Evolutionary conservation across 805 yeast genomes (phyloP), one percentile per base, ranked within the genome.

Genomic region (Phaffomyces opuntiae): DNA sequence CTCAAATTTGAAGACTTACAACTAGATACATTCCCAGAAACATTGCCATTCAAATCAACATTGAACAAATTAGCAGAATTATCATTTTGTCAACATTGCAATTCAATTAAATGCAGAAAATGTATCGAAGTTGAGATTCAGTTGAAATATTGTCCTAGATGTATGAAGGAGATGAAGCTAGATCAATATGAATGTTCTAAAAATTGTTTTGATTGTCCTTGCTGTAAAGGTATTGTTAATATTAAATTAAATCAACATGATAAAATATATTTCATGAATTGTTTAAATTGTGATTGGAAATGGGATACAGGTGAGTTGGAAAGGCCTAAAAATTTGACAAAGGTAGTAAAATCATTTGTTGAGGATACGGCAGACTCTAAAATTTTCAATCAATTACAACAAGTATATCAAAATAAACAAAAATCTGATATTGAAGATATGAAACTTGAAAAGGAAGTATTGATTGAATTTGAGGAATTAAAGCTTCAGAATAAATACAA

Each of bases 201-300:
- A 29, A 59, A 55, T 39, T 60, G 64, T 39, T 52, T 58, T 38
- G 54, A 51, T 25, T 60, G 64, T 45, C 64, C 64, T 1, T 5
- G 46, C 1, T 60, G 64, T 44, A 40, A 34, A 4, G 38, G 47
- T 2, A 48, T 49, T 32, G 34, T 54, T 5, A 31, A 38, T 26
- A 40, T 55, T 37, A 42, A 50, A 17, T 52, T 49, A 16, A 44
- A 45, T 21, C 17, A 26, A 21, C 34, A 24, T 7, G 33, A 39
- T 3, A 49, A 39, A 29, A 34, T n/a, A 1, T 52, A 43, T 40
- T 41, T 40, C 14, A 39, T 53, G 42, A 48, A 47, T 12, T 57
- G 61, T 38, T 13, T 49, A 2, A 16, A 31, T 3, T 58, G 62
- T 40, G 29, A 36, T 2, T 58, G 52, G 49, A 39, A 29, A 1